phyloP scores from a whole-genome alignment of 1,284 basidiomycete species.

The Marasmius fiardii region DNA sequence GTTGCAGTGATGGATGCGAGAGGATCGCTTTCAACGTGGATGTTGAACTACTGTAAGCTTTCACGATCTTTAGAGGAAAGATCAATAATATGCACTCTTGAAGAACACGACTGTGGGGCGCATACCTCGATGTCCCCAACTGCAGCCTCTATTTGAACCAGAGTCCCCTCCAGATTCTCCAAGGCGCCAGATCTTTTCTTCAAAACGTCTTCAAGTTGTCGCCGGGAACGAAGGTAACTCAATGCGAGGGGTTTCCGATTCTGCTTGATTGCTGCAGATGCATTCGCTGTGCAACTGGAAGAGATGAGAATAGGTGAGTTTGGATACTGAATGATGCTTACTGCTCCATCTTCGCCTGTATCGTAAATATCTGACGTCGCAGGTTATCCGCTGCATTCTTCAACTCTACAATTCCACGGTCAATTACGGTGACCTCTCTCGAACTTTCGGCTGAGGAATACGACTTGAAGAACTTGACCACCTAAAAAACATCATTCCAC shows the following conservation, averaged over 20 bases:
- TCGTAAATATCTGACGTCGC: slow-evolving; percentile 60
- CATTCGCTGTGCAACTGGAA: slow-evolving; percentile 63
- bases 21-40: slow-evolving; percentile 75
- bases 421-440: slow-evolving; percentile 62
- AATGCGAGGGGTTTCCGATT: slow-evolving; percentile 75
- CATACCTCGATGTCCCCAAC: slow-evolving; percentile 83
- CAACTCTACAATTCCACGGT: slow-evolving; percentile 73
- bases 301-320: neutral
- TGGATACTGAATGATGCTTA: slow-evolving; percentile 29
- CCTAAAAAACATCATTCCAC: slow-evolving; percentile 48
- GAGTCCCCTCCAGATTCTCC: slow-evolving; percentile 71
- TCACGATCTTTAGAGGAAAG: slow-evolving; percentile 64
- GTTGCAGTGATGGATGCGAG: slow-evolving; percentile 74
- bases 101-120: slow-evolving; percentile 5
- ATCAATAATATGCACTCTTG: neutral
- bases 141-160: slow-evolving; percentile 84
- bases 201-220: slow-evolving; percentile 77
- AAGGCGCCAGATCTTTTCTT: slow-evolving; percentile 72
- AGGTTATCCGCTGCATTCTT: slow-evolving; percentile 64
- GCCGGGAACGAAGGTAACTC: slow-evolving; percentile 75
- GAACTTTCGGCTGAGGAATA: slow-evolving; percentile 27
- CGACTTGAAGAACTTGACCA: slow-evolving; percentile 69
- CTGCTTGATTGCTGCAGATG: slow-evolving; percentile 59
- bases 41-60: slow-evolving; percentile 80
- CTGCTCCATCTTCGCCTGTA: slow-evolving; percentile 70